These are phyloP conservation scores for Monosporascus sp. DNA, from an alignment of 2,329 filamentous ascomycete species.

Conservation along the genomic window DNA sequence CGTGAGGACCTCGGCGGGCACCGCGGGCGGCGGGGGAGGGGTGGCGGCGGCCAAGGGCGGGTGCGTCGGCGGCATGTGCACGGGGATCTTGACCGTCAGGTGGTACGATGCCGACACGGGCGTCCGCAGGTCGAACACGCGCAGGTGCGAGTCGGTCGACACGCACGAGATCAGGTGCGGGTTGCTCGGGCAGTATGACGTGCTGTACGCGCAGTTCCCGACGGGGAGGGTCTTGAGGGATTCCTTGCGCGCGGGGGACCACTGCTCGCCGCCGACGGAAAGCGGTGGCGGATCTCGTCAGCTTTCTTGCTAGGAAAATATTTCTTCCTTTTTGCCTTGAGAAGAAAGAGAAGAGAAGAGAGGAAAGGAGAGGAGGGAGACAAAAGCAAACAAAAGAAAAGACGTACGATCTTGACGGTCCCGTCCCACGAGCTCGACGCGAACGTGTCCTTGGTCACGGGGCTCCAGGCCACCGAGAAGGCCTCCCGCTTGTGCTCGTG, in stretches of 20 bases:
- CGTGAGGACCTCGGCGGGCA: slow-evolving; percentile 80
- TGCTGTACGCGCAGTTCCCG: slow-evolving; percentile 89
- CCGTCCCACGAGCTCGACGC: slow-evolving; percentile 94
- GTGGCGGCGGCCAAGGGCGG: slow-evolving; percentile 35
- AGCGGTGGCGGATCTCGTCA: not conserved
- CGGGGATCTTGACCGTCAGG: slow-evolving; percentile 74
- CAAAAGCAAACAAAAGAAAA: not conserved
- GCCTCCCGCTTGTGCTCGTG: slow-evolving; percentile 91
- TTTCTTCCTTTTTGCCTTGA: no score
- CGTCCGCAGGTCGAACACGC: slow-evolving; percentile 86
- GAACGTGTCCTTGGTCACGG: slow-evolving; percentile 85
- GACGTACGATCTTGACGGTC: slow-evolving; percentile 74
- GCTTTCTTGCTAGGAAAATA: no score
- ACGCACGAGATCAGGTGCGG: slow-evolving; percentile 82
- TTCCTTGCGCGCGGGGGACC: slow-evolving; percentile 71
- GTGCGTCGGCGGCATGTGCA: slow-evolving; percentile 51
- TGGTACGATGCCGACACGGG: slow-evolving; percentile 85
- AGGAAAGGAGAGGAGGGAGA: no score
- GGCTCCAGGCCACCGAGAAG: slow-evolving; percentile 89
- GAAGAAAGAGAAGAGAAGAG: no score
- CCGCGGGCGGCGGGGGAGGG: slow-evolving; percentile 31
- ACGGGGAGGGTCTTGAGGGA: slow-evolving; percentile 84
- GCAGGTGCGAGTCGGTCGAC: slow-evolving; percentile 80
- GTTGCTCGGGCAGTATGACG: slow-evolving; percentile 84
- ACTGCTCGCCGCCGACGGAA: slow-evolving; percentile 39